Conservation (phyloP, 495 filamentous ascomycete species). For the Trichoderma virens region DNA sequence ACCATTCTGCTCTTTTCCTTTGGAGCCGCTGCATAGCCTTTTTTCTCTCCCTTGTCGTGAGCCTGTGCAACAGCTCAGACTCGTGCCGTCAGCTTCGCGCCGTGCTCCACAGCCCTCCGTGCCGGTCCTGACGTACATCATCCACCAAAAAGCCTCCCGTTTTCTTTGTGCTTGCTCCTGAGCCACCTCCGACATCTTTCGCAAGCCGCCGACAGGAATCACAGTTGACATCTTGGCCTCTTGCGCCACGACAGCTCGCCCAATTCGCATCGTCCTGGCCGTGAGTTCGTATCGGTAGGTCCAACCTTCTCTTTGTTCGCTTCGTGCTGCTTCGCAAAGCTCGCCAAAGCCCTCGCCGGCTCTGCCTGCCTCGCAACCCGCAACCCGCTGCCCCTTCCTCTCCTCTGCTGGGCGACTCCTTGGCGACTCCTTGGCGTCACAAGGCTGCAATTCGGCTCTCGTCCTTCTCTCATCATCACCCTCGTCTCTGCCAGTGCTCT, state of each 20-base stretch:
- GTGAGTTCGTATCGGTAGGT: background rate
- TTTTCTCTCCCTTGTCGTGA: background rate
- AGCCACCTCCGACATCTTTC: background rate
- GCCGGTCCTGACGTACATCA: background rate
- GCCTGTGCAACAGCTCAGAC: background rate
- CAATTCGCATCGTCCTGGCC: background rate
- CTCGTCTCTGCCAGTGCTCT: background rate
- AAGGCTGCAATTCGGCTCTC: background rate
- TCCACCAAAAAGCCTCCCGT: conserved; percentile 9
- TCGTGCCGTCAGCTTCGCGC: conserved; percentile 6
- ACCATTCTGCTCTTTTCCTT: background rate
- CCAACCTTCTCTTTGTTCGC: background rate
- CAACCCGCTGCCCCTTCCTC: background rate
- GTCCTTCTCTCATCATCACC: background rate
- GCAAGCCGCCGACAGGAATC: too few relatives aligned
- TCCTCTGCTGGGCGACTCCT: background rate
- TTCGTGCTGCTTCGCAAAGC: background rate
- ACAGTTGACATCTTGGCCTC: too few relatives aligned
- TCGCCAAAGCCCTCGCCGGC: background rate
- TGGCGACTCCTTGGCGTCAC: background rate
- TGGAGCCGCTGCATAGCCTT: background rate
- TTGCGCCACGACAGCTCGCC: background rate
- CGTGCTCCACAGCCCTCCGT: conserved; percentile 9
- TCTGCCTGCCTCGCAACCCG: background rate
- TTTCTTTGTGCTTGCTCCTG: background rate